Conservation (phyloP, 2,329 filamentous ascomycete species). For the Mycosphaerella arachidis region DNA sequence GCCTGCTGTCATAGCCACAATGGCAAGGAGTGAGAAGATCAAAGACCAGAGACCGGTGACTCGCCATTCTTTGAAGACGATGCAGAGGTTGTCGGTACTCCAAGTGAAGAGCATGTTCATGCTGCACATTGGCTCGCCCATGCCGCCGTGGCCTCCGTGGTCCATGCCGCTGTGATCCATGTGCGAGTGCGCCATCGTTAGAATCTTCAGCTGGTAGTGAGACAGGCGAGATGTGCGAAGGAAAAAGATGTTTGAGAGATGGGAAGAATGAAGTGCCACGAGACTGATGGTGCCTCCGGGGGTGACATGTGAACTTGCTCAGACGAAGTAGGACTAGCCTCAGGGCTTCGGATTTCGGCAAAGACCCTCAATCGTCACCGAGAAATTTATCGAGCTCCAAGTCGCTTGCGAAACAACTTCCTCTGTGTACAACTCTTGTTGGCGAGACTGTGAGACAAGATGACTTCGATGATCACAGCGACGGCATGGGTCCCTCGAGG, state of each 20-base stretch:
- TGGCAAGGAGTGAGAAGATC: constrained; percentile 73
- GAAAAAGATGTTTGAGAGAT: neutral
- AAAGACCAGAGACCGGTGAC: constrained; percentile 70
- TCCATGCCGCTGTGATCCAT: constrained; percentile 42
- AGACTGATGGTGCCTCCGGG: neutral
- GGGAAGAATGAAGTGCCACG: neutral
- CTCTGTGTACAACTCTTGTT: neutral
- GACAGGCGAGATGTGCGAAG: neutral
- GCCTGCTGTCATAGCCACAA: constrained; percentile 79
- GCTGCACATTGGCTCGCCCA: constrained; percentile 58
- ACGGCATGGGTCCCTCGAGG: constrained; percentile 52
- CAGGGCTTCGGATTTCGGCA: neutral
- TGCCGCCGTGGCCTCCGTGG: constrained; percentile 38
- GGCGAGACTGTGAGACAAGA: constrained; percentile 9
- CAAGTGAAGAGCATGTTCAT: constrained; percentile 97
- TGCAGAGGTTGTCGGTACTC: constrained; percentile 89
- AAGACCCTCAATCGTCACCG: constrained; percentile 28
- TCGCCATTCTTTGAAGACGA: constrained; percentile 91
- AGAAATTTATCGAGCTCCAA: neutral
- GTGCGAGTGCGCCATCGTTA: constrained; percentile 22
- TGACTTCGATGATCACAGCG: constrained; percentile 54
- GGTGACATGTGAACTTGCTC: constrained; percentile 1
- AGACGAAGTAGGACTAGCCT: neutral
- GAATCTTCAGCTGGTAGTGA: neutral
- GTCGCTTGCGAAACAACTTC: neutral